Evolutionary conservation across 2,329 filamentous ascomycete species (phyloP).

Genomic region (Sordariomycetes sp.): DNA sequence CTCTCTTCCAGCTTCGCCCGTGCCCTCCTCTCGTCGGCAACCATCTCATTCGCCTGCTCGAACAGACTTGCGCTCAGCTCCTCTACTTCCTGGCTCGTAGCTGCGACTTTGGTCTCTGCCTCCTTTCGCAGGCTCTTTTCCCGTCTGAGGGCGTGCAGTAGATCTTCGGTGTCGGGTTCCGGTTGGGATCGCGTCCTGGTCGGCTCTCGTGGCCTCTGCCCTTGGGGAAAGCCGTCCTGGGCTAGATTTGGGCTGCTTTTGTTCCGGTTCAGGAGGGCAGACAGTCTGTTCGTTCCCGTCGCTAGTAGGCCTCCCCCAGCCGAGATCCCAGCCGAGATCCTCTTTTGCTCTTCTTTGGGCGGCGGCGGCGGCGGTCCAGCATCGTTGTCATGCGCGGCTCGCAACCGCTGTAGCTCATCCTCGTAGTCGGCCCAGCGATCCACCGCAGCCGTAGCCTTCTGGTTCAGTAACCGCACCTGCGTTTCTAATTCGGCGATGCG

Average conservation of each 20-base stretch:
- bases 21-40: slow-evolving; percentile 64
- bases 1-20: slow-evolving; percentile 63
- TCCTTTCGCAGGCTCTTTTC: slow-evolving; percentile 59
- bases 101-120: slow-evolving; percentile 58
- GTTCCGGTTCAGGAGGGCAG: slow-evolving; percentile 33
- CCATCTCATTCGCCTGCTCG: slow-evolving; percentile 82
- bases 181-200: slow-evolving; percentile 11
- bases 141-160: slow-evolving; percentile 54
- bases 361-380: slow-evolving; percentile 5
- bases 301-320: slow-evolving; percentile 31
- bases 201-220: no score
- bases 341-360: neutral
- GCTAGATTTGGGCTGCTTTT: slow-evolving; percentile 24
- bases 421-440: slow-evolving; percentile 71
- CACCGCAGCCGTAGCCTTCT: slow-evolving; percentile 58
- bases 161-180: slow-evolving; percentile 27
- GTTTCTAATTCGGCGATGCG: slow-evolving; percentile 61
- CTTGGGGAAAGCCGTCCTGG: neutral
- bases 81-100: slow-evolving; percentile 65
- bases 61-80: slow-evolving; percentile 69
- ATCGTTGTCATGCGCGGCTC: slow-evolving; percentile 21
- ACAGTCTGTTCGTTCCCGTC: slow-evolving; percentile 32
- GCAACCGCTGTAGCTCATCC: slow-evolving; percentile 59
- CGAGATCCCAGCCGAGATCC: neutral
- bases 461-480: slow-evolving; percentile 60